These are phyloP conservation scores for Cordia subcordata DNA, from an alignment of 257 asterid genomes.

Conservation along the genomic window DNA sequence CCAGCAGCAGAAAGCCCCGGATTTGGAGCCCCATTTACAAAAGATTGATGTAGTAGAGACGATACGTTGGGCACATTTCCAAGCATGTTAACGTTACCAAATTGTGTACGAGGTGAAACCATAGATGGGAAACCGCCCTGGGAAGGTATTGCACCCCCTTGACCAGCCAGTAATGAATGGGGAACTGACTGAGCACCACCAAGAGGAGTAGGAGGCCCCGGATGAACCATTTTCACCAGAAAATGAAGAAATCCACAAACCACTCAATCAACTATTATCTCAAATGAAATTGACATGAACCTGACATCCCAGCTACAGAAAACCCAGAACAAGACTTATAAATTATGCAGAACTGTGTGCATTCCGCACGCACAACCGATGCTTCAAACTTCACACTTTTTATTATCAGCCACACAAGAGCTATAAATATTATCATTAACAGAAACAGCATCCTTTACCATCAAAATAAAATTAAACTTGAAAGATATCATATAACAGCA, in stretches of 20 bases:
- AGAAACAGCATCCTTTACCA: too few relatives aligned
- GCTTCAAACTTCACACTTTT: too few relatives aligned
- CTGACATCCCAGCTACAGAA: not conserved
- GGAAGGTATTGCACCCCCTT: conserved; percentile 58
- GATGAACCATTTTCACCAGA: conserved; percentile 48
- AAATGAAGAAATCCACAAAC: conserved; percentile 8
- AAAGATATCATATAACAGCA: conserved; percentile 12
- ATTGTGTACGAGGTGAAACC: conserved; percentile 53
- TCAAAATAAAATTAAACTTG: conserved; percentile 8
- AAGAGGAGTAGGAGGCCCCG: conserved; percentile 55
- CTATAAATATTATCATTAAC: too few relatives aligned
- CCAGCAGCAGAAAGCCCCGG: conserved; percentile 52
- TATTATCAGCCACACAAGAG: too few relatives aligned
- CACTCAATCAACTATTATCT: conserved; percentile 3
- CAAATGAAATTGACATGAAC: not conserved
- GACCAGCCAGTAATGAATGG: conserved; percentile 55
- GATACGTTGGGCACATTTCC: conserved; percentile 52
- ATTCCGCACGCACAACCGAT: too few relatives aligned
- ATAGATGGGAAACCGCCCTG: conserved; percentile 46
- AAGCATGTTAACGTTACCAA: conserved; percentile 47
- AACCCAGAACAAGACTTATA: not conserved
- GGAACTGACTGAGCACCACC: conserved; percentile 49
- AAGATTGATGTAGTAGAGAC: conserved; percentile 49
- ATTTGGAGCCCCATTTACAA: conserved; percentile 45
- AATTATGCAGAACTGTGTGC: too few relatives aligned